Evolutionary conservation across 148 eudicot genomes (phyloP).

Genomic region (Chenopodium suecicum): DNA sequence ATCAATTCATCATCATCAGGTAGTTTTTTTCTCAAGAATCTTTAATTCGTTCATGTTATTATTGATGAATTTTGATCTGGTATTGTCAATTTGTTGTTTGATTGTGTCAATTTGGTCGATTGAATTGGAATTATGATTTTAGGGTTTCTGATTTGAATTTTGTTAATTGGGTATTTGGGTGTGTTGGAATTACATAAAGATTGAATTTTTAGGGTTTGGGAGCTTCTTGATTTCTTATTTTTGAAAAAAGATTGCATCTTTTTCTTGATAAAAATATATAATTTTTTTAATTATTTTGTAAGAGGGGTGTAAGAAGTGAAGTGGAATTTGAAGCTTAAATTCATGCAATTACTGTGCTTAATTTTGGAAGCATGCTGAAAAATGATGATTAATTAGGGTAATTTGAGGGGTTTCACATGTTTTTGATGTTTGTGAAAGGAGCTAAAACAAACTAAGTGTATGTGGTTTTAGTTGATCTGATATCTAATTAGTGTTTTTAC

Average conservation of each 20-base stretch:
- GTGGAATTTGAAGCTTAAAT: neutral
- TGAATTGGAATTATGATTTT: neutral
- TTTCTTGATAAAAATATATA: neutral
- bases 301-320: neutral
- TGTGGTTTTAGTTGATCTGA: neutral
- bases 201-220: neutral
- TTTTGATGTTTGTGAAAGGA: neutral
- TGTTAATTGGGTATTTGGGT: constrained; percentile 5
- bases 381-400: neutral
- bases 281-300: neutral
- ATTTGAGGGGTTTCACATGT: neutral
- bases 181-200: neutral
- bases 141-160: neutral
- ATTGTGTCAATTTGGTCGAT: neutral
- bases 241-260: neutral
- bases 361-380: neutral
- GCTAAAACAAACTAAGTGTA: too few species aligned
- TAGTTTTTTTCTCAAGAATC: neutral
- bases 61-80: neutral
- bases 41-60: neutral
- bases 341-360: neutral
- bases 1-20: constrained; percentile 1
- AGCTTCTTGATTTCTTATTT: neutral
- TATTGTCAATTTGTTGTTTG: neutral
- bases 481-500: constrained; percentile 16